Base-by-base conservation (phyloP, 331 rosid genomes). In the Cydonia oblonga region DNA sequence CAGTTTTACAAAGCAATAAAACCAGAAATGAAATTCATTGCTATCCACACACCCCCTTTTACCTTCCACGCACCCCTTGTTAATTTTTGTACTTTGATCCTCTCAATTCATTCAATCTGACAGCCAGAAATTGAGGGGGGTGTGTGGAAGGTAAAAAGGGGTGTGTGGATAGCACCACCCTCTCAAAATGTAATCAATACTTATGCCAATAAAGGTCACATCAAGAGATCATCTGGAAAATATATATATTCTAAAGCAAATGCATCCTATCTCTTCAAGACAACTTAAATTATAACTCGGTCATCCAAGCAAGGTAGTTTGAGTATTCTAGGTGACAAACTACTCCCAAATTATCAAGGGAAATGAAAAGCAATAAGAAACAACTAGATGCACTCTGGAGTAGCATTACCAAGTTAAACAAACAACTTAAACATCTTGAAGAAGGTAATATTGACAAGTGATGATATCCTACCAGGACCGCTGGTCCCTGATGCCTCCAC, bases 401-500 rank as follows among this genome's bases (percentile, higher is more conserved):
- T 53, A 74, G 16, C 52, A 62, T 54, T n/a, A 28, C 46, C 12
- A 49, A 49, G 22, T 52, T 29, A 32, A 49, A 15, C 64, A 62
- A 66, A 15, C 46, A 22, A 22, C 38, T 49, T 28, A 12, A 65
- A 61, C 38, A 76, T 3, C n/a, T 66, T 73, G 64, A 71, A 68
- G 54, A 28, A 66, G 51, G 18, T 73, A 68, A 73, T 10, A 33
- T 57, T 70, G 33, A 25, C 56, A 60, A 26, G 38, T 69, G 61
- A 82, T 68, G 60, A 76, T 66, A 66, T 76, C 78, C 64, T 91
- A 91, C 99, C 99, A 30, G 83, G 90, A 52, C 99, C 99, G 26
- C 92, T 90, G 20, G 84, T 74, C 77, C 99, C 99, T 42, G 99
- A 88, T 64, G 99, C 99, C 84, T 95, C 99, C 64, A 95, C 88